Conservation (phyloP, 2,329 filamentous ascomycete genomes). For the Ophiostoma himal-ulmi region DNA sequence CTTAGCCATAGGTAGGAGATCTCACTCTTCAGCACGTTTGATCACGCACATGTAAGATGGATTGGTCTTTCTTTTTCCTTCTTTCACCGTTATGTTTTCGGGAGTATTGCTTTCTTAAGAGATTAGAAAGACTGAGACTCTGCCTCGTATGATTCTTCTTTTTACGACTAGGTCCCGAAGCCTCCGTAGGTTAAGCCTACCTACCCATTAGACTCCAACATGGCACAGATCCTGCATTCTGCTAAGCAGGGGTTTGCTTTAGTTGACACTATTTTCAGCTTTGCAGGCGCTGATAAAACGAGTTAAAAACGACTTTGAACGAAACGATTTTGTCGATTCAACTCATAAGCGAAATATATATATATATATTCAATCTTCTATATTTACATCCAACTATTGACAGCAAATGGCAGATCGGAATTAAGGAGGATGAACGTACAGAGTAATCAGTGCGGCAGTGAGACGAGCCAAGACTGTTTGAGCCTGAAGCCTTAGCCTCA, state of each 20-base stretch:
- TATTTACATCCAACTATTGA: no score
- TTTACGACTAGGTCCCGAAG: neutral
- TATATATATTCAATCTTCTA: no score
- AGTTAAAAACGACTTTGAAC: neutral
- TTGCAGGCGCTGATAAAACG: neutral
- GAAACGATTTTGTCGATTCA: neutral
- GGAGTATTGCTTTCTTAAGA: neutral
- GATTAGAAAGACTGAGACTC: neutral
- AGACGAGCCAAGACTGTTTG: neutral
- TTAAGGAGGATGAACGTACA: neutral
- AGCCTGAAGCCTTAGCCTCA: neutral
- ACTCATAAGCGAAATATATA: no score
- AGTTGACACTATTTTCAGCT: conserved; percentile 19
- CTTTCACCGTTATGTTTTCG: neutral
- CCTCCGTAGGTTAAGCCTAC: neutral
- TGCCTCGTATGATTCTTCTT: no score
- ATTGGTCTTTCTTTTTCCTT: neutral
- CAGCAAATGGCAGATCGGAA: no score
- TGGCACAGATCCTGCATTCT: neutral
- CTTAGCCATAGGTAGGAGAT: neutral
- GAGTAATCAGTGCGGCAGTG: neutral
- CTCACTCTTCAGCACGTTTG: neutral
- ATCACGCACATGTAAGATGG: neutral
- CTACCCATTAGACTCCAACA: neutral
- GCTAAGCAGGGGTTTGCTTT: neutral